Percentiles rank a stretch among this genome's conserved stretches.
Evolutionary conservation across 176 grass and related monocot genomes (phyloP).

Genomic region (Tillandsia leiboldiana): DNA sequence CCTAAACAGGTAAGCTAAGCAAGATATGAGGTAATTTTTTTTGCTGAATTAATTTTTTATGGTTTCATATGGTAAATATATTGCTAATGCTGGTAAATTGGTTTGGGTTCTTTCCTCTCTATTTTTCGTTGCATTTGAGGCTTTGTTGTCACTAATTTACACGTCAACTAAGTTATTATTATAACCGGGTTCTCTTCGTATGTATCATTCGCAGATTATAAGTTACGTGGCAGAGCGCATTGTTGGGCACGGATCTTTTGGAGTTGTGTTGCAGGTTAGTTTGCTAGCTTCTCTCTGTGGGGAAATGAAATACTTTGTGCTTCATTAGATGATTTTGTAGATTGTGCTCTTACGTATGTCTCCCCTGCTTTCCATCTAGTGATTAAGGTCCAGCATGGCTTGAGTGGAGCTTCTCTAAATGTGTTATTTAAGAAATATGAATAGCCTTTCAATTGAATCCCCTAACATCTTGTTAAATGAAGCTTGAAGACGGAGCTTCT

Average conservation of each 20-base stretch:
- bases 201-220: conserved; percentile 47
- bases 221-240: conserved; percentile 73
- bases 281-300: not conserved
- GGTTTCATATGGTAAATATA: not conserved
- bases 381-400: not conserved
- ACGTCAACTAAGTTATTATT: not conserved
- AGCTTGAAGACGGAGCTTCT: no score
- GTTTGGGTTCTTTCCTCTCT: conserved; percentile 17
- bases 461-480: no score
- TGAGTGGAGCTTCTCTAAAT: no score
- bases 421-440: no score
- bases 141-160: conserved; percentile 3
- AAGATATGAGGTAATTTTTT: not conserved
- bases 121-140: conserved; percentile 10
- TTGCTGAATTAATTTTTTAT: not conserved
- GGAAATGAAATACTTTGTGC: not conserved
- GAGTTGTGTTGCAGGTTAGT: conserved; percentile 58
- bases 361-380: not conserved
- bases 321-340: not conserved
- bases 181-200: conserved; percentile 5
- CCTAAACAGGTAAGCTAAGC: conserved; percentile 46
- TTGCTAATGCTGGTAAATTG: conserved; percentile 2
- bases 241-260: conserved; percentile 67
- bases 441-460: no score
- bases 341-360: not conserved